These are phyloP conservation scores for Carex cristatella DNA, from an alignment of 176 grass and related monocot species.

Conservation along the genomic window DNA sequence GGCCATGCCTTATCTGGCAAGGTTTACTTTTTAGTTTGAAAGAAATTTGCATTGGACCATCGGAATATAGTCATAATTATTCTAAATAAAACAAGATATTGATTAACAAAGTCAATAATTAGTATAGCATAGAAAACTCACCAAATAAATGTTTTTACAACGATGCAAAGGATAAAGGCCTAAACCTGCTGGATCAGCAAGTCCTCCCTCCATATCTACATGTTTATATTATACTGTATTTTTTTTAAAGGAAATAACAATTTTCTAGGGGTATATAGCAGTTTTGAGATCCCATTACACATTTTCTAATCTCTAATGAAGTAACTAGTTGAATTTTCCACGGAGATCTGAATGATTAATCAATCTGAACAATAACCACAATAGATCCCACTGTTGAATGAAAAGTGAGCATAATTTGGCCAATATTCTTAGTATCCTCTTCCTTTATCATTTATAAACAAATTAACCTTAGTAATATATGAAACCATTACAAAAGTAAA, in stretches of 20 bases:
- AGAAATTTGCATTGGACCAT: not conserved
- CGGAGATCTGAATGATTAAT: not conserved
- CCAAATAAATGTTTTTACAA: conserved; percentile 81
- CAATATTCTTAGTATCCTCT: not conserved
- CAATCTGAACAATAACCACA: not conserved
- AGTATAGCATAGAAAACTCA: conserved; percentile 6
- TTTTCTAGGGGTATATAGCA: not conserved
- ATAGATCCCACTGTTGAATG: not conserved
- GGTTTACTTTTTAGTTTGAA: not conserved
- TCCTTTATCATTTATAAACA: not conserved
- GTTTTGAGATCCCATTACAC: not conserved
- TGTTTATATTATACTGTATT: not conserved
- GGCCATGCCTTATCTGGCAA: conserved; percentile 75
- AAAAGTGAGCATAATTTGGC: not conserved
- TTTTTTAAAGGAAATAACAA: not conserved
- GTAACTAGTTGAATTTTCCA: not conserved
- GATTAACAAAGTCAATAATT: not conserved
- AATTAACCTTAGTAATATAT: not conserved
- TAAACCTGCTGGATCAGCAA: conserved; percentile 19
- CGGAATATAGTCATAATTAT: not conserved
- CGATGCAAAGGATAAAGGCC: conserved; percentile 60
- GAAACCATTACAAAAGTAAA: not conserved
- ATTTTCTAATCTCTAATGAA: not conserved
- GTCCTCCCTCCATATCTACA: not conserved
- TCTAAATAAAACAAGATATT: not conserved